These are phyloP conservation scores for Oryza rufipogon DNA, from an alignment of 176 grass and related monocot genomes.

Conservation along the genomic window DNA sequence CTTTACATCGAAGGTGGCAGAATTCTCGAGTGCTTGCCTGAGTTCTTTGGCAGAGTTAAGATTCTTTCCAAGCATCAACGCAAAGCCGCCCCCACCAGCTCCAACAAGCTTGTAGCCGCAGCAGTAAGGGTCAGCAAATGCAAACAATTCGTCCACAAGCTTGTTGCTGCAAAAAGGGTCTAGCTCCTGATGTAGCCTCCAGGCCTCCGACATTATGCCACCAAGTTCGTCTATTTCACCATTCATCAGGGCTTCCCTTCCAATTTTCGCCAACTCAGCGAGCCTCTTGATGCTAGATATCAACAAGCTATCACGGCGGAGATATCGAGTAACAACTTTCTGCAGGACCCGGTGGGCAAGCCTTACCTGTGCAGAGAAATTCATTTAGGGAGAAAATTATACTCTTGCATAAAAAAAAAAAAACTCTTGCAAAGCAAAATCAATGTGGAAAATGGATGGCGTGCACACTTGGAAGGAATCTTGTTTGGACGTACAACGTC, in stretches of 20 bases:
- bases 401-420: too few species aligned
- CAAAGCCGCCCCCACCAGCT: conserved; percentile 84
- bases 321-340: conserved; percentile 85
- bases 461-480: not conserved
- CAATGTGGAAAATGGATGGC: conserved; percentile 11
- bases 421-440: too few species aligned
- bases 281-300: conserved; percentile 92
- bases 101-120: conserved; percentile 93
- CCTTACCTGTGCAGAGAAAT: conserved; percentile 55
- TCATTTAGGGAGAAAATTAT: not conserved
- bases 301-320: conserved; percentile 70
- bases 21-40: conserved; percentile 36
- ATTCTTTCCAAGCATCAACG: conserved; percentile 74
- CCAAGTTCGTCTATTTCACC: conserved; percentile 70
- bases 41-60: conserved; percentile 41
- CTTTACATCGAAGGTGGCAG: conserved; percentile 57
- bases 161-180: conserved; percentile 92
- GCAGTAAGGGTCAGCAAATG: conserved; percentile 76
- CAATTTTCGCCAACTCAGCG: conserved; percentile 65
- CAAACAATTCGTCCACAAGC: conserved; percentile 76
- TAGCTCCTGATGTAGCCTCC: conserved; percentile 85
- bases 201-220: conserved; percentile 81
- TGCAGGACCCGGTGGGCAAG: conserved; percentile 83
- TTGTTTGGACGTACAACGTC: not conserved
- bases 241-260: conserved; percentile 83